Evolutionary conservation across 129 eudicot species (phyloP).

Genomic region (Pittosporum tobira): DNA sequence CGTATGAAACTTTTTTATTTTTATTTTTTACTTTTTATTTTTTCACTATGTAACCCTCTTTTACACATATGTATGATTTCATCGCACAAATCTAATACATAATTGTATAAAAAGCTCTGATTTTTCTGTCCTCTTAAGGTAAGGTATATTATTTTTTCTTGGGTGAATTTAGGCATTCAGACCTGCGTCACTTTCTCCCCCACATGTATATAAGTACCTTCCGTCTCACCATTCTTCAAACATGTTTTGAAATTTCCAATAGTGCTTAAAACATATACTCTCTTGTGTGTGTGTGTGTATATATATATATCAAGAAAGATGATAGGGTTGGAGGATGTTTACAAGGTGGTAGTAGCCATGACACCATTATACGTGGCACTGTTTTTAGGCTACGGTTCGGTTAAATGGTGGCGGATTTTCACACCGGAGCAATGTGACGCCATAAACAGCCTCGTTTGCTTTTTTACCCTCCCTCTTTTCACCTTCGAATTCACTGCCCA

Average conservation of each 20-base stretch:
- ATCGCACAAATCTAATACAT: no score
- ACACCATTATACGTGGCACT: slow-evolving; percentile 73
- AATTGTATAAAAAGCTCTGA: no score
- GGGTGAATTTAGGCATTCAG: no score
- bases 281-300: no score
- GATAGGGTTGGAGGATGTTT: slow-evolving; percentile 83
- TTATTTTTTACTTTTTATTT: no score
- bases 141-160: no score
- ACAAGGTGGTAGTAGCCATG: slow-evolving; percentile 68
- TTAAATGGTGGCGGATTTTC: slow-evolving; percentile 79
- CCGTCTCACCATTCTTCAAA: slow-evolving; percentile 4
- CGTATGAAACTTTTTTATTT: no score
- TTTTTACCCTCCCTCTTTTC: slow-evolving; percentile 68
- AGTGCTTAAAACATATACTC: not conserved
- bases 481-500: slow-evolving; percentile 75
- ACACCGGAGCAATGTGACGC: slow-evolving; percentile 60
- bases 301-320: slow-evolving; percentile 16
- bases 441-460: slow-evolving; percentile 59
- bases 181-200: not conserved
- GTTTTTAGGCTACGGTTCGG: slow-evolving; percentile 65
- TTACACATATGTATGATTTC: no score
- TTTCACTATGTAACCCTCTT: no score
- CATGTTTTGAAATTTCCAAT: slow-evolving; percentile 1
- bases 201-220: slow-evolving; percentile 30
- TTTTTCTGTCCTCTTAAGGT: no score